Base-by-base conservation (phyloP, 345 rosid species). In the Noccaea bulbosa region DNA sequence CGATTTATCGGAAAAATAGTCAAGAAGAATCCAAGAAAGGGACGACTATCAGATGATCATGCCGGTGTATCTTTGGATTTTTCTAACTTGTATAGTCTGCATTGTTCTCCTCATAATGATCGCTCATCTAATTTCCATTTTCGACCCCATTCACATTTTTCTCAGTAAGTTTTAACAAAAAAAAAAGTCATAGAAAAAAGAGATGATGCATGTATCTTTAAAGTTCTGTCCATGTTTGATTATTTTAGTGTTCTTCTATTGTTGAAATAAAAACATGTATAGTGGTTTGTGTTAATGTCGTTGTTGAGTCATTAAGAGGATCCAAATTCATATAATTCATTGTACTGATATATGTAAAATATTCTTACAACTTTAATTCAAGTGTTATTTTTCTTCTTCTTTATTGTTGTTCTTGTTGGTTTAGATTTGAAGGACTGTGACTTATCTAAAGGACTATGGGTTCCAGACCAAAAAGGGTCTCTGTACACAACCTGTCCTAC, bases 391-490 rank as follows among this genome's bases (percentile, higher is more conserved):
- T 56, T 20, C 22, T 20, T 20, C 22, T 20, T 20, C 22, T 20
- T 20, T 1, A 20, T 20, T 20, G 22, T 20, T 20, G 22, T 20
- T 20, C 22, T 20, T 1, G 22, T 20, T 20, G 22, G 24, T 46
- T 55, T 56, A 69, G 66, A 52, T 17, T 67, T 14, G 39, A 74
- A 70, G 24, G 60, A 9, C 3, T 92, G 96, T 70, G 89, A 85
- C 65, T 54, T 86, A 74, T 87, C 44, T 49, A 66, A 71, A 33
- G 98, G 98, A 3, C 78, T 51, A 3, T 92, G 98, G 98, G 47
- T 81, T 27, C 88, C 78, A 6, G 88, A 89, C 52, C 11, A n/a
- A 11, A 51, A 61, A 37, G 85, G 80, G 39, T 67, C 87, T 9
- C 27, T 6, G 7, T 89, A 89, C 55, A 81, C 88, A 35, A 85